Base-by-base conservation (phyloP, 2,329 filamentous ascomycete genomes). In the Didymella pinodella region DNA sequence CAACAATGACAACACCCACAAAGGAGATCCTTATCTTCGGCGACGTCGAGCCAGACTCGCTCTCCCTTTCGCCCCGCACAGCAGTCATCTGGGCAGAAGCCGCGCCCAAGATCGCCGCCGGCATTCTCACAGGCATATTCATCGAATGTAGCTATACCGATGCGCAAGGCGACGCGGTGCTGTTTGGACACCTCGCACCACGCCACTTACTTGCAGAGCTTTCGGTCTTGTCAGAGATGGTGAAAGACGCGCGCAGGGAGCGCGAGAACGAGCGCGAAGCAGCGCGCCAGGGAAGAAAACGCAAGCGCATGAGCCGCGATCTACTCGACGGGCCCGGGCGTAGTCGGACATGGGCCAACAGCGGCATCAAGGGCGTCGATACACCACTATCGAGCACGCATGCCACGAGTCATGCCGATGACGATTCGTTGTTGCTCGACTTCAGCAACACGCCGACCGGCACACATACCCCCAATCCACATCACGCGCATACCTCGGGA, bases 71-170 rank as follows among this genome's bases (percentile, higher is more conserved):
- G 1, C 93, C 94, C 0, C 88, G 93, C 25, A 98, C 95, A 65
- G 80, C 84, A n/a, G 82, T 83, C 14, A 87, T 99, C 14, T 99
- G 95, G 95, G 85, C 87, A 65, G 91, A 95, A 70, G 94, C 94
- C 0, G 94, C 93, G 0, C 90, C 90, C 8, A 97, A 96, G 73
- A 88, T 99, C 26, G 90, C 83, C 0, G 79, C 83, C 0, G 91
- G 92, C 1, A 82, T 84, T 4, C 83, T 99, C 0, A 85, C 84
- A 0, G 94, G 90, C 11, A 90, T 99, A 12, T 94, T 98, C 72
- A 96, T 99, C 67, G 95, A 99, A 80, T 98, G 94, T 77, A 96
- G 92, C 62, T 99, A 94, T 75, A 90, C 92, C 61, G 90, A 97
- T 75, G 86, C 86, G 7, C 90, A 93, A 69, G 84, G 86, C 22